Percentiles rank a stretch among this genome's conserved stretches.
These are phyloP conservation scores for Parachlorella kessleri DNA, from an alignment of 139 green algal genomes.

Conservation along the genomic window DNA sequence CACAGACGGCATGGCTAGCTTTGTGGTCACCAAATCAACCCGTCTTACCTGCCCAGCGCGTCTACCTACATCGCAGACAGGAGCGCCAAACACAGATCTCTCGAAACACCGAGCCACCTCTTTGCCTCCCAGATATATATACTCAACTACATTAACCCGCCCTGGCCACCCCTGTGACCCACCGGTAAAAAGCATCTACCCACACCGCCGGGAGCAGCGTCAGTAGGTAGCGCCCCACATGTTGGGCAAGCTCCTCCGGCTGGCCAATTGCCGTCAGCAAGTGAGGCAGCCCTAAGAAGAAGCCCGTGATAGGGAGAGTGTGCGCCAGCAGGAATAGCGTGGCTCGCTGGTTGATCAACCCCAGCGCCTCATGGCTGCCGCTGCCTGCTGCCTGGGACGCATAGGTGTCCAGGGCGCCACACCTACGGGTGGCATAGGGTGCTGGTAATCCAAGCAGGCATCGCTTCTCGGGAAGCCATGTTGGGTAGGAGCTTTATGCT, in stretches of 20 bases:
- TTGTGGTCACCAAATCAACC: too few species aligned
- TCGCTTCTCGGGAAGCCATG: too few species aligned
- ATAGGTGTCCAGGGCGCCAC: neutral
- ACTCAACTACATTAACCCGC: neutral
- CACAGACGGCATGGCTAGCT: too few species aligned
- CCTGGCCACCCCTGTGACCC: neutral
- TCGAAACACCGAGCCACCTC: too few species aligned
- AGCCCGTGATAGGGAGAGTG: constrained; percentile 27
- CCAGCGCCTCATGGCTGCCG: neutral
- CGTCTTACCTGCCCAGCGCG: too few species aligned
- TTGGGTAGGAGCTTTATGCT: too few species aligned
- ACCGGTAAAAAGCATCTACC: constrained; percentile 48
- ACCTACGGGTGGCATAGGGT: too few species aligned
- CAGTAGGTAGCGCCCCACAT: constrained; percentile 42
- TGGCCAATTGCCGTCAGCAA: constrained; percentile 24
- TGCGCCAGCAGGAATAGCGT: constrained; percentile 6
- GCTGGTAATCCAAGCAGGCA: too few species aligned
- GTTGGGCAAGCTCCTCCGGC: constrained; percentile 24
- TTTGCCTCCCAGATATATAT: neutral
- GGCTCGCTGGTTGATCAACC: constrained; percentile 13
- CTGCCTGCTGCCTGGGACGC: neutral
- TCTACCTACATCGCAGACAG: too few species aligned
- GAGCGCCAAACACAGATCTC: too few species aligned
- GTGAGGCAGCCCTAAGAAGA: constrained; percentile 12
- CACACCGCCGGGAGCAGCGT: constrained; percentile 48